phyloP scores from a whole-genome alignment of 106 monocot species.

The Posidonia australis region DNA sequence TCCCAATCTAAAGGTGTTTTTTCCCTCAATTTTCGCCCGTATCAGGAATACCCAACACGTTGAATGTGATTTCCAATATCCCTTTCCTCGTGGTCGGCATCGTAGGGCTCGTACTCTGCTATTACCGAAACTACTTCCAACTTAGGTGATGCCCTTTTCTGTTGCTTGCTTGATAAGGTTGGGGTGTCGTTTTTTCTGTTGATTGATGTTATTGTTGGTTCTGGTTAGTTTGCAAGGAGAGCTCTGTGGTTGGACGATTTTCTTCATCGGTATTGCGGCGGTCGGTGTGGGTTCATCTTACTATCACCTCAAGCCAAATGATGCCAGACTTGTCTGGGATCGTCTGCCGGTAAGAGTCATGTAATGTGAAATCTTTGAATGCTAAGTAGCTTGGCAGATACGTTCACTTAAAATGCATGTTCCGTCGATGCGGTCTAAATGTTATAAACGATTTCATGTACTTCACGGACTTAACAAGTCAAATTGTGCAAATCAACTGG shows the following conservation, averaged over 20 bases:
- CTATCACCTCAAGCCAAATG: conserved; percentile 84
- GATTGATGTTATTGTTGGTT: not conserved
- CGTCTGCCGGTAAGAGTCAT: conserved; percentile 84
- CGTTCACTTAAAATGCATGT: too few relatives aligned
- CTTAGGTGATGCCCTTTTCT: conserved; percentile 35
- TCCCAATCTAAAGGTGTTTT: not conserved
- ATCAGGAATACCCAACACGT: conserved; percentile 94
- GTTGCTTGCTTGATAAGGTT: too few relatives aligned
- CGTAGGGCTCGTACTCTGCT: conserved; percentile 68
- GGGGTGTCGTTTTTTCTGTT: too few relatives aligned
- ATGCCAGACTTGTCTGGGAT: conserved; percentile 93
- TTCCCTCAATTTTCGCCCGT: not conserved
- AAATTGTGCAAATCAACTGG: too few relatives aligned
- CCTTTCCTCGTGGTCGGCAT: conserved; percentile 83
- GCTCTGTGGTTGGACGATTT: conserved; percentile 72
- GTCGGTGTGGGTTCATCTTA: conserved; percentile 92
- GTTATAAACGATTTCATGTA: too few relatives aligned
- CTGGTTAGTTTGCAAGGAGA: conserved; percentile 69
- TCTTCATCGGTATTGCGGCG: conserved; percentile 77
- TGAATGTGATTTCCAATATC: conserved; percentile 91
- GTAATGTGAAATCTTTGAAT: too few relatives aligned
- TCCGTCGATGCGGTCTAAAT: too few relatives aligned
- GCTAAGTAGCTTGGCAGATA: too few relatives aligned
- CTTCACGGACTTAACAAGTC: too few relatives aligned
- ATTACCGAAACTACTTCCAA: conserved; percentile 55